A percentile compares a stretch with the other conserved stretches of the same genome.
Conservation (phyloP, 2,329 filamentous ascomycete species). For the Diaporthe sp. region DNA sequence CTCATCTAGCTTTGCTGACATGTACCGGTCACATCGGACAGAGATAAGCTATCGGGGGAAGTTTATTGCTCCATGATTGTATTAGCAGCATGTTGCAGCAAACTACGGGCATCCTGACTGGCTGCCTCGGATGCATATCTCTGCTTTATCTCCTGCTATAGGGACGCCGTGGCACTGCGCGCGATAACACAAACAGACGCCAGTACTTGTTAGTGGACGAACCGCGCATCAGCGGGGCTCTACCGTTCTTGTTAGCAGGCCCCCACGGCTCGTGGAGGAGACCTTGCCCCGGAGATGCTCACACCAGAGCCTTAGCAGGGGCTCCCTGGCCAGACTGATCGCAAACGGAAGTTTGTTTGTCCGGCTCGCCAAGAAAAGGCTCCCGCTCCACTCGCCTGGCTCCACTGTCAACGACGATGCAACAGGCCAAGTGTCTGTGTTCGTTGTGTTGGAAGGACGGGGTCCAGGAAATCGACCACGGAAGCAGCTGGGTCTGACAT, state of each 20-base stretch:
- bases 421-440: neutral
- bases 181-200: constrained; percentile 5
- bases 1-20: neutral
- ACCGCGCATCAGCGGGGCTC: neutral
- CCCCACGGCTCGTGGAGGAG: constrained; percentile 3
- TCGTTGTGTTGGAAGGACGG: no score
- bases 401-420: neutral
- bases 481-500: neutral
- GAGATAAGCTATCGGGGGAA: constrained; percentile 8
- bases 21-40: neutral
- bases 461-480: neutral
- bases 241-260: neutral
- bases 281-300: neutral
- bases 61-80: constrained; percentile 3
- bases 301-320: neutral
- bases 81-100: constrained; percentile 15
- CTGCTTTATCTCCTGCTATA: constrained; percentile 11
- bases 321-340: neutral
- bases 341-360: constrained; percentile 4
- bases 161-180: neutral
- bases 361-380: neutral
- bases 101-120: neutral
- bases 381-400: neutral
- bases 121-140: constrained; percentile 1
- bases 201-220: neutral